These are phyloP conservation scores for Mycena galopus DNA, from an alignment of 768 basidiomycete species.

Conservation along the genomic window DNA sequence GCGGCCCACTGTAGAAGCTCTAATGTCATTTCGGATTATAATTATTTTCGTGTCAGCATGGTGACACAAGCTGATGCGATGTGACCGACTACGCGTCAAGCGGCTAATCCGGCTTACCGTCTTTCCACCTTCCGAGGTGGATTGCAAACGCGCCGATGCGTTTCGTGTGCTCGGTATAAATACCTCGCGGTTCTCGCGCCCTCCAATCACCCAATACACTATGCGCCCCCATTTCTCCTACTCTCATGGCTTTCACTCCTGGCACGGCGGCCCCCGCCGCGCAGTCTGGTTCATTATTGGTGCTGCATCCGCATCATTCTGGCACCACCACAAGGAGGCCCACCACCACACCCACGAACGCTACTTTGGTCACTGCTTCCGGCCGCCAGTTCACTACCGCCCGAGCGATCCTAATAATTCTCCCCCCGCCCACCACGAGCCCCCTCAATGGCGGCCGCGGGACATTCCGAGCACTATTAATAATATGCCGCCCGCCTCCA, in stretches of 20 bases:
- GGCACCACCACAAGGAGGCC: constrained; percentile 57
- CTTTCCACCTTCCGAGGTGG: not conserved
- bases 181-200: constrained; percentile 33
- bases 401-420: not conserved
- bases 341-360: constrained; percentile 42
- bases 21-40: constrained; percentile 20
- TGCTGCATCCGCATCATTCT: constrained; percentile 52
- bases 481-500: constrained; percentile 38
- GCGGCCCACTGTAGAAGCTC: not conserved
- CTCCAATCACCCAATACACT: not conserved
- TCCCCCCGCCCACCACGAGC: constrained; percentile 29
- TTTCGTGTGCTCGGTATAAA: constrained; percentile 24
- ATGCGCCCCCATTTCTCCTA: constrained; percentile 33
- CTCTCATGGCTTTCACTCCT: constrained; percentile 32
- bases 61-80: not conserved
- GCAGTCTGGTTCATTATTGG: constrained; percentile 33
- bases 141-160: constrained; percentile 17
- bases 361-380: constrained; percentile 49
- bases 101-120: not conserved
- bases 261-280: constrained; percentile 32
- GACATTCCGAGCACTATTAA: constrained; percentile 47
- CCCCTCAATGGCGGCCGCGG: constrained; percentile 24
- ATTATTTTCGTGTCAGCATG: not conserved
- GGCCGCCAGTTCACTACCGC: constrained; percentile 35
- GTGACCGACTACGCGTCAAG: not conserved